These are phyloP conservation scores for Bjerkandera adusta DNA, from an alignment of 1,284 basidiomycete species.

Conservation along the genomic window DNA sequence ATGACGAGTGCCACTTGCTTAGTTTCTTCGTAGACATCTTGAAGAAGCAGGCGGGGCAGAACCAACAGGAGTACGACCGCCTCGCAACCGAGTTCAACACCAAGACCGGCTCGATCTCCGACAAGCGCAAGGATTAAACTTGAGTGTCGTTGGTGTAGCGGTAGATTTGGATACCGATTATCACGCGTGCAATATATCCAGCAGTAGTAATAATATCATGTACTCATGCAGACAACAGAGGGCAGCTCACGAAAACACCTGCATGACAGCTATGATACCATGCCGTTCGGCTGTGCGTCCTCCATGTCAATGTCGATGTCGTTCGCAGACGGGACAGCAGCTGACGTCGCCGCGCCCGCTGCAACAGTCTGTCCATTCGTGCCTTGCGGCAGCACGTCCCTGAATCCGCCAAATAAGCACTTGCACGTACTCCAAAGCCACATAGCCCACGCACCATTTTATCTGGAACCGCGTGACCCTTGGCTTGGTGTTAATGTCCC, in stretches of 20 bases:
- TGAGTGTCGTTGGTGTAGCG: too few relatives aligned
- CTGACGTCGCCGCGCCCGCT: slow-evolving; percentile 70
- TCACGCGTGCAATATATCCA: too few relatives aligned
- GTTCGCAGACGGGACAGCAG: slow-evolving; percentile 77
- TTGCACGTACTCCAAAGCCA: slow-evolving; percentile 4
- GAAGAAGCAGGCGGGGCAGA: slow-evolving; percentile 80
- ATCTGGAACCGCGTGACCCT: slow-evolving; percentile 92
- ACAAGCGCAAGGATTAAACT: slow-evolving; percentile 46
- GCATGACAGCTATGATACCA: not conserved
- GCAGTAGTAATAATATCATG: too few relatives aligned
- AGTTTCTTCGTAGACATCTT: slow-evolving; percentile 53
- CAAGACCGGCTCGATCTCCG: slow-evolving; percentile 53
- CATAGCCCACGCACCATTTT: slow-evolving; percentile 60
- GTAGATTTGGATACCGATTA: too few relatives aligned
- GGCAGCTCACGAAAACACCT: too few relatives aligned
- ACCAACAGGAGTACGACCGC: slow-evolving; percentile 77
- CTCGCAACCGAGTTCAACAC: slow-evolving; percentile 78
- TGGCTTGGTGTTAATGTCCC: slow-evolving; percentile 91
- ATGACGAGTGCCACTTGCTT: not conserved
- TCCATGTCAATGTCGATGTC: slow-evolving; percentile 48
- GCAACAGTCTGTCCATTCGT: slow-evolving; percentile 43
- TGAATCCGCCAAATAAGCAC: slow-evolving; percentile 24
- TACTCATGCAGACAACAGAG: too few relatives aligned
- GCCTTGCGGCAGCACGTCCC: slow-evolving; percentile 64
- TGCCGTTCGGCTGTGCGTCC: slow-evolving; percentile 17